Percentiles rank a stretch among this genome's conserved stretches.
phyloP scores from a whole-genome alignment of 2,329 filamentous ascomycete species.

The Fusarium globosum region DNA sequence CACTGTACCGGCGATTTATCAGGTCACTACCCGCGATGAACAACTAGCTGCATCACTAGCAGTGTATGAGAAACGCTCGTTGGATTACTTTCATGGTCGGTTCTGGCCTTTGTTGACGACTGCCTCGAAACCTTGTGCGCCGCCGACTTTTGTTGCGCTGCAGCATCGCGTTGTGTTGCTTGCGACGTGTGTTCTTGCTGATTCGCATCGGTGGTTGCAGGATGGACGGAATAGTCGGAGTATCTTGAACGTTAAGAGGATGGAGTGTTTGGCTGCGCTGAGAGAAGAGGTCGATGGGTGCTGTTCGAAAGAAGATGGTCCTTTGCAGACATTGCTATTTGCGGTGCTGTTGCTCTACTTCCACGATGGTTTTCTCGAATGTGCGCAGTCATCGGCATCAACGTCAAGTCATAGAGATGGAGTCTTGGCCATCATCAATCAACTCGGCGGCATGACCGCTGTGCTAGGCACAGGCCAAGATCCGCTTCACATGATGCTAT shows the following conservation, averaged over 20 bases:
- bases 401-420: constrained; percentile 51
- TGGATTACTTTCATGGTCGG: constrained; percentile 50
- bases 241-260: constrained; percentile 41
- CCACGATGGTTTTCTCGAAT: constrained; percentile 53
- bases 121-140: constrained; percentile 44
- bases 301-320: constrained; percentile 47
- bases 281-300: constrained; percentile 49
- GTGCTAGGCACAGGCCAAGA: constrained; percentile 44
- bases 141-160: constrained; percentile 46
- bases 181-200: constrained; percentile 48
- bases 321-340: constrained; percentile 50
- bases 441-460: constrained; percentile 44
- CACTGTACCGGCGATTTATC: constrained; percentile 45
- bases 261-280: constrained; percentile 48
- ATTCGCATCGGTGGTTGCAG: constrained; percentile 48
- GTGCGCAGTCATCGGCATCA: constrained; percentile 46
- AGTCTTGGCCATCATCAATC: constrained; percentile 51
- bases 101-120: constrained; percentile 50
- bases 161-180: constrained; percentile 50
- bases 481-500: constrained; percentile 53
- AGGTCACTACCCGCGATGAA: constrained; percentile 43
- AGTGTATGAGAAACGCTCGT: constrained; percentile 46
- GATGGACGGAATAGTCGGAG: constrained; percentile 46
- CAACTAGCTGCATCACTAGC: constrained; percentile 42
- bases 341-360: constrained; percentile 58